Evolutionary conservation across 169 alveolate genomes (phyloP).

Genomic region (Cryptosporidium canis): DNA sequence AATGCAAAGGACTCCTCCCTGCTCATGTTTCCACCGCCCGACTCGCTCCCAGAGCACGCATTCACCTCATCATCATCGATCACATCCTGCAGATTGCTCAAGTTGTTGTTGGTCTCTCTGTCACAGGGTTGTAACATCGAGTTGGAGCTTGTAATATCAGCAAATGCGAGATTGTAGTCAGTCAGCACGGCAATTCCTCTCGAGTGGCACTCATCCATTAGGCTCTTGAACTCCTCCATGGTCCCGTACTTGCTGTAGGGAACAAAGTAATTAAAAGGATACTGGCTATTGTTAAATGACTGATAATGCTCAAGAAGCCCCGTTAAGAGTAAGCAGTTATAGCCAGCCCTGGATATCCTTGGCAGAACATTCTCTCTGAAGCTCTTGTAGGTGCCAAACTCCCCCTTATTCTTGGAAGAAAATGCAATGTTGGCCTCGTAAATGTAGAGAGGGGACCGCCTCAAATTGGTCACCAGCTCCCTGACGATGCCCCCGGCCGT

Average conservation of each 20-base stretch:
- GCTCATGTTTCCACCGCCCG: not conserved
- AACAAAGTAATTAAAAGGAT: constrained; percentile 17
- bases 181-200: constrained; percentile 35
- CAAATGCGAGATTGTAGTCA: constrained; percentile 55
- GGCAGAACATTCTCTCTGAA: constrained; percentile 89
- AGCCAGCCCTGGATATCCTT: constrained; percentile 88
- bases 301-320: constrained; percentile 75
- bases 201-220: constrained; percentile 55
- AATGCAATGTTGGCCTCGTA: constrained; percentile 92
- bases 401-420: constrained; percentile 82
- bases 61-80: not conserved
- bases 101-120: constrained; percentile 30
- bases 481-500: not conserved
- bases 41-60: not conserved
- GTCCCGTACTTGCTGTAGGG: constrained; percentile 54
- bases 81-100: constrained; percentile 10
- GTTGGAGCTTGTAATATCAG: constrained; percentile 52
- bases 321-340: constrained; percentile 77
- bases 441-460: constrained; percentile 81
- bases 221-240: constrained; percentile 27
- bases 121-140: constrained; percentile 55
- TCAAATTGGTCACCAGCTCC: not conserved
- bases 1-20: not conserved
- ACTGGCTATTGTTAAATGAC: constrained; percentile 74
- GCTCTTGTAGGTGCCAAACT: constrained; percentile 86